Evolutionary conservation across 495 filamentous ascomycete species (phyloP).

Genomic region (Talaromyces proteolyticus): DNA sequence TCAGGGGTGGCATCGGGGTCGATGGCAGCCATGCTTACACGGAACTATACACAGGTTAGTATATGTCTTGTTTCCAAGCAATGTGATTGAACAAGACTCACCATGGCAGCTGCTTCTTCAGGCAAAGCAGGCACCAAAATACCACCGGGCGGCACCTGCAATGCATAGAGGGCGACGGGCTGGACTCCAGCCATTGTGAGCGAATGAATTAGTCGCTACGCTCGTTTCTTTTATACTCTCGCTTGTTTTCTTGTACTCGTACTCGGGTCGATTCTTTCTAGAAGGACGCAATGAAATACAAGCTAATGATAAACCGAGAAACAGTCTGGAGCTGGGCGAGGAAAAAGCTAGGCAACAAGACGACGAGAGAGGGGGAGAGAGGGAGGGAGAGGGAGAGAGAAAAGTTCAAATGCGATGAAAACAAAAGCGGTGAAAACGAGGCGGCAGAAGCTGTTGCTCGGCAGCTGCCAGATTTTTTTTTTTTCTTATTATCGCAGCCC

Average conservation of each 20-base stretch:
- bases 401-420: constrained; percentile 12
- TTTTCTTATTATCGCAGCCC: neutral
- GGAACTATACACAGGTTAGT: constrained; percentile 53
- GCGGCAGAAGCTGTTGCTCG: neutral
- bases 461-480: neutral
- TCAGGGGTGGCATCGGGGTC: constrained; percentile 77
- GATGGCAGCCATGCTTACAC: constrained; percentile 96
- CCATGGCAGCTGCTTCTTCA: constrained; percentile 68
- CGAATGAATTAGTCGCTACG: constrained; percentile 19
- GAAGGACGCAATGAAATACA: too few relatives aligned
- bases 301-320: too few relatives aligned
- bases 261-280: too few relatives aligned
- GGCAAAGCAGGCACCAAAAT: constrained; percentile 65
- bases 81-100: constrained; percentile 42
- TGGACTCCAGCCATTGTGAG: constrained; percentile 50
- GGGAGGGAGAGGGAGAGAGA: constrained; percentile 17
- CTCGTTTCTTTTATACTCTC: neutral
- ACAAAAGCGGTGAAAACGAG: constrained; percentile 2
- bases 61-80: neutral
- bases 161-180: constrained; percentile 83
- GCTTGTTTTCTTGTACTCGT: constrained; percentile 14
- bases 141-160: constrained; percentile 77
- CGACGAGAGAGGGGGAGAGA: constrained; percentile 12
- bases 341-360: constrained; percentile 12
- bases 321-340: too few relatives aligned